phyloP scores from a whole-genome alignment of 306 rosid genomes.

The Elaeagnus macrophylla region DNA sequence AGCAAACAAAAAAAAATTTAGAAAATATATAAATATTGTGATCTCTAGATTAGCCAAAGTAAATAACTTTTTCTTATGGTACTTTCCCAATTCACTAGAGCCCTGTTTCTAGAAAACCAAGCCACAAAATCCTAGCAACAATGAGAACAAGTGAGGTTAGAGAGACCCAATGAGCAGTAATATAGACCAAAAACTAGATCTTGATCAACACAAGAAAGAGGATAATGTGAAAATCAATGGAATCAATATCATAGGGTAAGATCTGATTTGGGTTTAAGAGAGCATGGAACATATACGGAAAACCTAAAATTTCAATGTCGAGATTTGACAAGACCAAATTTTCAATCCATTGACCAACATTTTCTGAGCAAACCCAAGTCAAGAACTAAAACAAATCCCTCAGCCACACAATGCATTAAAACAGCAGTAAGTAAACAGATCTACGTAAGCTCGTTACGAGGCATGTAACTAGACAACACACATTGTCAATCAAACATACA shows the following conservation, averaged over 20 bases:
- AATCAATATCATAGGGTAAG: slow-evolving; percentile 5
- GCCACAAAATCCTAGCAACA: slow-evolving; percentile 3
- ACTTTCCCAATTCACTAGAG: too few species aligned
- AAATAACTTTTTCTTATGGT: too few species aligned
- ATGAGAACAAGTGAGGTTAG: too few species aligned
- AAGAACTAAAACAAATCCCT: slow-evolving; percentile 7
- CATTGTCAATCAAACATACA: too few species aligned
- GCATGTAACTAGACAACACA: too few species aligned
- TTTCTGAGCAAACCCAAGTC: slow-evolving; percentile 20
- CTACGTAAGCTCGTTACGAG: slow-evolving; percentile 28
- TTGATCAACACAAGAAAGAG: slow-evolving; percentile 14
- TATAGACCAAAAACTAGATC: slow-evolving; percentile 34
- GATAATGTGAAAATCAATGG: not conserved
- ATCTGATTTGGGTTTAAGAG: slow-evolving; percentile 10
- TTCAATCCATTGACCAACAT: slow-evolving; percentile 3
- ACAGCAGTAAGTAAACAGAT: slow-evolving; percentile 36
- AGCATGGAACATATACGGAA: too few species aligned
- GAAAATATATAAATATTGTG: too few species aligned
- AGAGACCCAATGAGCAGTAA: not conserved
- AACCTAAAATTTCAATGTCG: too few species aligned
- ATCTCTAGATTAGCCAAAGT: too few species aligned
- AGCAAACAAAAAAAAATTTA: too few species aligned
- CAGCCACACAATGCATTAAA: slow-evolving; percentile 25
- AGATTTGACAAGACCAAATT: too few species aligned
- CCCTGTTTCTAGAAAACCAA: not conserved